Evolutionary conservation across 148 eudicot species (phyloP).

Genomic region (Tetragonia tetragonoides): DNA sequence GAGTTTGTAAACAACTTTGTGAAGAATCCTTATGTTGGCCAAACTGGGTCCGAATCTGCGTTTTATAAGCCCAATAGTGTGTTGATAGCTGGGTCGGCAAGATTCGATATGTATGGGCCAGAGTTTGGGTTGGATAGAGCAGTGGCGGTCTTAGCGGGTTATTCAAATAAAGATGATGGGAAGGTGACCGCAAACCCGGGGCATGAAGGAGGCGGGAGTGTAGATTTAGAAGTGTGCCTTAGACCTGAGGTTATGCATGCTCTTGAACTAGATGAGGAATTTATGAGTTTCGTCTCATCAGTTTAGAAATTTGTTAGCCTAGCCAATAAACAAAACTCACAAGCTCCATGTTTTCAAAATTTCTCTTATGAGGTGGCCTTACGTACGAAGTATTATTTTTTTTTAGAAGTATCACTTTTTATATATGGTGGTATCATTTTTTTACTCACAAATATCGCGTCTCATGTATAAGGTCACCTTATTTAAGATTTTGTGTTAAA

Average conservation of each 20-base stretch:
- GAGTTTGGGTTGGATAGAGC: slow-evolving; percentile 76
- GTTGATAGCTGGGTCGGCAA: slow-evolving; percentile 59
- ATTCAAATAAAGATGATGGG: slow-evolving; percentile 57
- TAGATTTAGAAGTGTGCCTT: slow-evolving; percentile 66
- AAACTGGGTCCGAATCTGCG: slow-evolving; percentile 35
- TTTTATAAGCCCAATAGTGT: slow-evolving; percentile 42
- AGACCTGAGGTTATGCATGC: slow-evolving; percentile 51
- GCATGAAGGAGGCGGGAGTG: slow-evolving; percentile 53
- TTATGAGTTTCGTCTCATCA: slow-evolving; percentile 51
- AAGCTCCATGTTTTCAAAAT: no score
- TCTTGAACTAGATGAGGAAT: slow-evolving; percentile 51
- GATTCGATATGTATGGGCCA: slow-evolving; percentile 64
- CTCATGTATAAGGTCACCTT: no score
- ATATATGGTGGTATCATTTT: no score
- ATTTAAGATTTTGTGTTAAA: no score
- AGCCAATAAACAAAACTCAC: no score
- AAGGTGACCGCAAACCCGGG: slow-evolving; percentile 70
- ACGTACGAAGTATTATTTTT: no score
- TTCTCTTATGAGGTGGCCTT: no score
- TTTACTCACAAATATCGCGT: no score
- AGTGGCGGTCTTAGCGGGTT: slow-evolving; percentile 50
- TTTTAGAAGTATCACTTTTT: no score
- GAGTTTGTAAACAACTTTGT: neutral
- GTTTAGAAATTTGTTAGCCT: neutral
- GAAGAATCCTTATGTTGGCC: neutral